phyloP scores from a whole-genome alignment of 345 rosid genomes.

The Abelmoschus esculentus region DNA sequence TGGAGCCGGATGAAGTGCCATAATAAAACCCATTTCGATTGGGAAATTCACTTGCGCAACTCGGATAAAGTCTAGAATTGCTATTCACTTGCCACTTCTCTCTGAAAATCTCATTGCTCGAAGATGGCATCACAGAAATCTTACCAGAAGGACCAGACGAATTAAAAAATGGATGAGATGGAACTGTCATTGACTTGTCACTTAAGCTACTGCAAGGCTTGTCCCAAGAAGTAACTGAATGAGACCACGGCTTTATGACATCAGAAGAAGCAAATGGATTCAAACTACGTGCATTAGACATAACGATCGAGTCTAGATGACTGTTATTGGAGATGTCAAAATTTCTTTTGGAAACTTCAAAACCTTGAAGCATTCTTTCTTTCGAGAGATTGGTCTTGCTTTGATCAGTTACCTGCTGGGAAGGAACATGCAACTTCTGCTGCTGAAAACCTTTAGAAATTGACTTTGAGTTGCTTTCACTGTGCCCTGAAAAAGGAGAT shows the following conservation, averaged over 20 bases:
- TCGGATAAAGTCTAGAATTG: conserved; percentile 34
- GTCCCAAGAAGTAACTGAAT: conserved; percentile 51
- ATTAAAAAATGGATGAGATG: conserved; percentile 37
- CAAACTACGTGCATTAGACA: conserved; percentile 36
- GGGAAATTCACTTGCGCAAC: conserved; percentile 36
- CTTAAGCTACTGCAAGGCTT: conserved; percentile 41
- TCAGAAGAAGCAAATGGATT: conserved; percentile 35
- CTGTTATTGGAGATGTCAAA: conserved; percentile 29
- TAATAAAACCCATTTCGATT: conserved; percentile 42
- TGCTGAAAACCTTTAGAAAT: conserved; percentile 28
- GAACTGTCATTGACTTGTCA: conserved; percentile 49
- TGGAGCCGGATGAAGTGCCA: conserved; percentile 46
- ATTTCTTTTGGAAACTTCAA: conserved; percentile 37
- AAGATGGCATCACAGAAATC: conserved; percentile 36
- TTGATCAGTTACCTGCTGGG: conserved; percentile 43
- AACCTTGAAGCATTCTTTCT: conserved; percentile 34
- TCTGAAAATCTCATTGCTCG: conserved; percentile 45
- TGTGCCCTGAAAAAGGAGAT: conserved; percentile 38
- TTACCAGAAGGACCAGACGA: conserved; percentile 38
- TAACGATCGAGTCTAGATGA: conserved; percentile 39
- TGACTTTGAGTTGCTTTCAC: conserved; percentile 35
- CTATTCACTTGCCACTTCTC: conserved; percentile 42
- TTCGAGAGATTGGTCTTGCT: conserved; percentile 35
- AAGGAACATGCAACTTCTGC: conserved; percentile 37
- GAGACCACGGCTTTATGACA: conserved; percentile 45